These are phyloP conservation scores for Monosporozyma aerobia DNA, from an alignment of 805 yeast species.

Conservation along the genomic window DNA sequence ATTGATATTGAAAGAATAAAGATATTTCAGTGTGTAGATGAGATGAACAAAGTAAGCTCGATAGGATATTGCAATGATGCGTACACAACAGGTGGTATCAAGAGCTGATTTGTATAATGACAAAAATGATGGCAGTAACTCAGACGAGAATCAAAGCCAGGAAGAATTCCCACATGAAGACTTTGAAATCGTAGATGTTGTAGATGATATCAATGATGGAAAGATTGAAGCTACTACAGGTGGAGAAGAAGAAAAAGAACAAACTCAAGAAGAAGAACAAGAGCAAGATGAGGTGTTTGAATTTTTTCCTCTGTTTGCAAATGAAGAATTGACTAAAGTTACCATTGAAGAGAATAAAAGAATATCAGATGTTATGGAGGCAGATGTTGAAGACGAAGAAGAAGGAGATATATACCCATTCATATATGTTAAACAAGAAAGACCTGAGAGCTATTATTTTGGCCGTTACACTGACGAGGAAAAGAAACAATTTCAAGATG, in stretches of 20 bases:
- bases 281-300: constrained; percentile 19
- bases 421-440: constrained; percentile 9
- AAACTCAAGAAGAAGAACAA: constrained; percentile 6
- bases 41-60: background rate
- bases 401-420: constrained; percentile 5
- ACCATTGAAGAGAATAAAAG: constrained; percentile 17
- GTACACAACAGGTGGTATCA: background rate
- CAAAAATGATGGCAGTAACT: background rate
- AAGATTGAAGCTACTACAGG: constrained; percentile 2
- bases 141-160: constrained; percentile 19
- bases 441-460: constrained; percentile 22
- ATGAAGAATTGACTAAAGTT: constrained; percentile 19
- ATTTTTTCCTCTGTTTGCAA: constrained; percentile 25
- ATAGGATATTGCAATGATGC: background rate
- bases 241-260: constrained; percentile 6
- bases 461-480: constrained; percentile 10
- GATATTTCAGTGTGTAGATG: background rate
- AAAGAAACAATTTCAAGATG: constrained; percentile 7
- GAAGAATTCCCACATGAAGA: constrained; percentile 4
- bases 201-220: background rate
- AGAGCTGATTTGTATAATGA: constrained; percentile 1
- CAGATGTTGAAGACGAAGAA: constrained; percentile 16
- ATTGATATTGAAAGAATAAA: background rate
- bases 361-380: constrained; percentile 1
- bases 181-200: constrained; percentile 20